These are phyloP conservation scores for Aphanoascus verrucosus DNA, from an alignment of 2,329 filamentous ascomycete species.

Conservation along the genomic window DNA sequence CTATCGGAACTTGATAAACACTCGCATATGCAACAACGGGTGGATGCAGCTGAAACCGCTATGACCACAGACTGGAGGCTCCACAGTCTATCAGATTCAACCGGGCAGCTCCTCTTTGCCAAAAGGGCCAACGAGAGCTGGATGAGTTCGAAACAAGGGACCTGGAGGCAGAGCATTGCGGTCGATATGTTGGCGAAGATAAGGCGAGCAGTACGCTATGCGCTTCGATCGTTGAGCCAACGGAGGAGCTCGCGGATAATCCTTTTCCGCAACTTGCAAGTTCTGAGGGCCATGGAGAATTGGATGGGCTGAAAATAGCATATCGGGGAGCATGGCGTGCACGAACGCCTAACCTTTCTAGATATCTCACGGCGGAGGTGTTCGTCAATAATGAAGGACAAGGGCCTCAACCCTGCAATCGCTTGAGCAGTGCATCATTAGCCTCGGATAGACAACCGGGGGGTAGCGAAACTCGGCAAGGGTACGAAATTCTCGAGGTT, in stretches of 20 bases:
- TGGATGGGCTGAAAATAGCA: not conserved
- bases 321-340: not conserved
- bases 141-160: not conserved
- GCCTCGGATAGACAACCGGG: constrained; percentile 8
- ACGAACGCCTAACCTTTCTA: not conserved
- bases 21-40: constrained; percentile 24
- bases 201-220: no score
- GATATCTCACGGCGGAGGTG: not conserved
- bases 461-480: constrained; percentile 1
- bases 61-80: constrained; percentile 14
- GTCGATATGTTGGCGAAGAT: no score
- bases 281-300: no score
- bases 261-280: no score
- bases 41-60: constrained; percentile 22
- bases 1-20: constrained; percentile 14
- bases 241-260: no score
- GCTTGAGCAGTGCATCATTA: constrained; percentile 8
- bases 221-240: no score
- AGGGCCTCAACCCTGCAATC: constrained; percentile 5
- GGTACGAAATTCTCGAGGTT: not conserved
- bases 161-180: no score
- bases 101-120: no score
- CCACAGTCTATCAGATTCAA: constrained; percentile 8
- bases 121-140: not conserved
- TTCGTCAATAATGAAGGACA: constrained; percentile 7